Evolutionary conservation across 2,329 filamentous ascomycete species (phyloP).

Genomic region (Cryphonectria japonica): DNA sequence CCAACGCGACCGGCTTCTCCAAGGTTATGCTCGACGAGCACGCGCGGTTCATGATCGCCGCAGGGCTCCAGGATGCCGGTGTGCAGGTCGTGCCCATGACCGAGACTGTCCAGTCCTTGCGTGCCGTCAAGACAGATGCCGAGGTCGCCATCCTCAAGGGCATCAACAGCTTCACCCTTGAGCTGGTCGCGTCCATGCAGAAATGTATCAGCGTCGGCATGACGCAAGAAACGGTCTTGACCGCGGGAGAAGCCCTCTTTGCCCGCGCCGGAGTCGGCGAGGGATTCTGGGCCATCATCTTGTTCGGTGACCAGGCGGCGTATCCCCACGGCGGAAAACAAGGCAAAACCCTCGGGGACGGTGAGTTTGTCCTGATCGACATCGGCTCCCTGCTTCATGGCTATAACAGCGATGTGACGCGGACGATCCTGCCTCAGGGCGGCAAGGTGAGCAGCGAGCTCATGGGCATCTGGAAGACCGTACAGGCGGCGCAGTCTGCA

Average conservation of each 20-base stretch:
- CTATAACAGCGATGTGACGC: constrained; percentile 38
- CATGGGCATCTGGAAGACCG: constrained; percentile 35
- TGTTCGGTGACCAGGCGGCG: constrained; percentile 37
- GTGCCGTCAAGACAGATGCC: constrained; percentile 36
- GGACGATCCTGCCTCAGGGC: constrained; percentile 35
- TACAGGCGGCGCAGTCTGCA: constrained; percentile 34
- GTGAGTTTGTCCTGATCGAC: constrained; percentile 38
- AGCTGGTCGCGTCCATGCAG: constrained; percentile 36
- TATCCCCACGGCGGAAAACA: constrained; percentile 37
- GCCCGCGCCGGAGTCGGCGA: constrained; percentile 34
- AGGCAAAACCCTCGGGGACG: constrained; percentile 34
- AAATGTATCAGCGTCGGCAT: constrained; percentile 34
- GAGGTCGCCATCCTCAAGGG: constrained; percentile 36
- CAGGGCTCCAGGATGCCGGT: constrained; percentile 34
- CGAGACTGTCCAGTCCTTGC: constrained; percentile 33
- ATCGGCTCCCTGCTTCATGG: constrained; percentile 37
- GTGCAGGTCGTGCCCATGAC: constrained; percentile 38
- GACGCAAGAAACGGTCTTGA: constrained; percentile 35
- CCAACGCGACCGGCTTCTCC: constrained; percentile 29
- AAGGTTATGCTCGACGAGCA: constrained; percentile 39
- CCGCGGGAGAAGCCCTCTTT: constrained; percentile 33
- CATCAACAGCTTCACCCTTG: constrained; percentile 37
- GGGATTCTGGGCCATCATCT: constrained; percentile 37
- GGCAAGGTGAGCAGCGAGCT: constrained; percentile 34
- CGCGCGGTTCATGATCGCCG: constrained; percentile 37